These are phyloP conservation scores for Cryptococcus floricola DNA, from an alignment of 1,284 basidiomycete species.

Conservation along the genomic window DNA sequence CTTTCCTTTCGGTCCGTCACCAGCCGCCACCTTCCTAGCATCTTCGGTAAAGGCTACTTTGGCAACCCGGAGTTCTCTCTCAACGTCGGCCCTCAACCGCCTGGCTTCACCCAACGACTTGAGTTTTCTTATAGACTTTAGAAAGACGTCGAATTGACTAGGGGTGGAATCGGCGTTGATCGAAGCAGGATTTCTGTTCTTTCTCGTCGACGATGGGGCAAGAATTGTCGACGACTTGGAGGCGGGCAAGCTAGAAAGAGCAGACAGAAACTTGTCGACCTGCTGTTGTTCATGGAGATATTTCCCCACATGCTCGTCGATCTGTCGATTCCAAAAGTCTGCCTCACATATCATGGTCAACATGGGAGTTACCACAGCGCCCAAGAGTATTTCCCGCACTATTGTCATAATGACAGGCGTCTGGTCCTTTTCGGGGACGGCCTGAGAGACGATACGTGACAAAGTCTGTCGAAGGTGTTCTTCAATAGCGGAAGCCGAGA, in stretches of 20 bases:
- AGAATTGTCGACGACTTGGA: conserved; percentile 3
- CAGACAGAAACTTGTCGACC: conserved; percentile 54
- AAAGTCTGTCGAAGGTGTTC: conserved; percentile 70
- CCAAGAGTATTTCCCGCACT: conserved; percentile 76
- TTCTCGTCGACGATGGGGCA: conserved; percentile 1
- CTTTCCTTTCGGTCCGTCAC: background rate
- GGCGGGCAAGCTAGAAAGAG: conserved; percentile 45
- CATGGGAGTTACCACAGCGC: conserved; percentile 74
- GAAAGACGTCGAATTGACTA: conserved; percentile 82
- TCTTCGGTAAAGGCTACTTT: conserved; percentile 10
- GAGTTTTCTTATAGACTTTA: conserved; percentile 74
- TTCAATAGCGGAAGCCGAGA: conserved; percentile 80
- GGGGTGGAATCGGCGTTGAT: conserved; percentile 41
- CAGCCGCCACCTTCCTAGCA: background rate
- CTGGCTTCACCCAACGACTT: conserved; percentile 81
- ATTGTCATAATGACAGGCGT: conserved; percentile 70
- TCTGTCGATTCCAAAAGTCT: conserved; percentile 91
- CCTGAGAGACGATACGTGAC: conserved; percentile 63
- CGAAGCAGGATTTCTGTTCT: conserved; percentile 8
- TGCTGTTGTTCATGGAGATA: conserved; percentile 50
- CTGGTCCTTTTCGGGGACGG: conserved; percentile 72
- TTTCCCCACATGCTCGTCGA: conserved; percentile 62
- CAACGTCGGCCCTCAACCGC: conserved; percentile 82
- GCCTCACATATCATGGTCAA: conserved; percentile 91
- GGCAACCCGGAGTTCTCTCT: conserved; percentile 78